A percentile compares a stretch with the other conserved stretches of the same genome.
Evolutionary conservation across 768 basidiomycete genomes (phyloP).

Genomic region (Scleroderma bovista): DNA sequence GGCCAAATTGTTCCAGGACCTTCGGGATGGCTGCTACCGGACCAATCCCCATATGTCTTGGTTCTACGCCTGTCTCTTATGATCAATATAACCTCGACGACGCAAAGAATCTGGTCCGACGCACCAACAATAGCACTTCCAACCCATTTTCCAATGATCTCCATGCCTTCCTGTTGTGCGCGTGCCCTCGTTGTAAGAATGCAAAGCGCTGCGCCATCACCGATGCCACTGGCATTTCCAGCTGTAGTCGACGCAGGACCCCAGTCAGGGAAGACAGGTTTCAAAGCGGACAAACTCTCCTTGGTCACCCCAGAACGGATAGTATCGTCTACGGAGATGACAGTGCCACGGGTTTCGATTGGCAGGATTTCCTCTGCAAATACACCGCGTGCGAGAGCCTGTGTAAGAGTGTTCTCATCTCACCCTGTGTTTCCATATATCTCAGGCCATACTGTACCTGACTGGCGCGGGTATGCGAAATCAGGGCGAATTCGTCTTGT

Average conservation of each 20-base stretch:
- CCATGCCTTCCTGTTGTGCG: constrained; percentile 72
- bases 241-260: constrained; percentile 67
- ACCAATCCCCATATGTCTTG: constrained; percentile 72
- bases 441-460: constrained; percentile 35
- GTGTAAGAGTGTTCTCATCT: neutral
- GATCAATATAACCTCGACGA: constrained; percentile 4
- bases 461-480: constrained; percentile 78
- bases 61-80: constrained; percentile 56
- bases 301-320: constrained; percentile 76
- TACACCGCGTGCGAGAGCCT: constrained; percentile 64
- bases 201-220: constrained; percentile 87
- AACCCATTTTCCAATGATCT: constrained; percentile 81
- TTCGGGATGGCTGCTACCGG: constrained; percentile 71
- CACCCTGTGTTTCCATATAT: neutral
- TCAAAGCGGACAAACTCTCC: constrained; percentile 72
- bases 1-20: constrained; percentile 52
- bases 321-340: constrained; percentile 79
- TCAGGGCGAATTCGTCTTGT: constrained; percentile 87
- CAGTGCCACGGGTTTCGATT: constrained; percentile 61
- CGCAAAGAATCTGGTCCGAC: constrained; percentile 13
- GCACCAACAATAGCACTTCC: constrained; percentile 70
- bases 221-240: constrained; percentile 83
- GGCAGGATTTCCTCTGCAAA: constrained; percentile 91
- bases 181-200: constrained; percentile 75
- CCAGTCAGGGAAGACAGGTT: constrained; percentile 85